These are phyloP conservation scores for Carex pumila DNA, from an alignment of 176 grass and related monocot species.

Conservation along the genomic window DNA sequence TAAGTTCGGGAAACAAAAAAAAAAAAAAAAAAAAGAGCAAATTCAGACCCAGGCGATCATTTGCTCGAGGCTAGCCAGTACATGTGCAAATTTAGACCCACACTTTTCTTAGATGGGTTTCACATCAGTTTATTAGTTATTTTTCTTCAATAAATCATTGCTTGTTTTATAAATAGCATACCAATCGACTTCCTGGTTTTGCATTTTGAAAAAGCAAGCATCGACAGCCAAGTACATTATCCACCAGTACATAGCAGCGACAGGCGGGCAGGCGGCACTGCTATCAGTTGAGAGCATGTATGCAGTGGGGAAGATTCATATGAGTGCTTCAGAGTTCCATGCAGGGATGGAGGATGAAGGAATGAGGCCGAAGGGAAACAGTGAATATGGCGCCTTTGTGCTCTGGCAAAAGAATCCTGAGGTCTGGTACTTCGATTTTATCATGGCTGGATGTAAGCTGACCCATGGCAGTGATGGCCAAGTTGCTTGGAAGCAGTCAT, in stretches of 20 bases:
- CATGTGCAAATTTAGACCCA: not conserved
- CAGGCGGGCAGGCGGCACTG: conserved; percentile 77
- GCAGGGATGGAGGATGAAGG: conserved; percentile 47
- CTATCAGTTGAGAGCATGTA: conserved; percentile 89
- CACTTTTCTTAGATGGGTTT: not conserved
- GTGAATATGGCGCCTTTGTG: conserved; percentile 83
- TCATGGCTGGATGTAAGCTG: conserved; percentile 91
- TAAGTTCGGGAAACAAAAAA: not conserved
- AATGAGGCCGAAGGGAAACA: conserved; percentile 51
- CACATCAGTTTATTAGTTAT: not conserved
- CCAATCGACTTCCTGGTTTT: not conserved
- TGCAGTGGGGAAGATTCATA: conserved; percentile 73
- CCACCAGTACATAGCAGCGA: conserved; percentile 92
- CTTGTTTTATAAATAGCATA: not conserved
- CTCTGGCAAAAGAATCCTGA: conserved; percentile 94
- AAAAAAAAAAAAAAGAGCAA: not conserved
- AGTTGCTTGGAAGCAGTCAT: conserved; percentile 81
- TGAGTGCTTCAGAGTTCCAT: conserved; percentile 96
- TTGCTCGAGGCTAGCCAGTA: not conserved
- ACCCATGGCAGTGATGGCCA: conserved; percentile 76
- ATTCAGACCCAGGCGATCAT: not conserved
- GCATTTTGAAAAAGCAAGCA: conserved; percentile 55
- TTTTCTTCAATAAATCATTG: not conserved
- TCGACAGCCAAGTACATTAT: conserved; percentile 99
- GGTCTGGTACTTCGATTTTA: conserved; percentile 92